Conservation (phyloP, 768 basidiomycete genomes). For the Lenzites betulinus region DNA sequence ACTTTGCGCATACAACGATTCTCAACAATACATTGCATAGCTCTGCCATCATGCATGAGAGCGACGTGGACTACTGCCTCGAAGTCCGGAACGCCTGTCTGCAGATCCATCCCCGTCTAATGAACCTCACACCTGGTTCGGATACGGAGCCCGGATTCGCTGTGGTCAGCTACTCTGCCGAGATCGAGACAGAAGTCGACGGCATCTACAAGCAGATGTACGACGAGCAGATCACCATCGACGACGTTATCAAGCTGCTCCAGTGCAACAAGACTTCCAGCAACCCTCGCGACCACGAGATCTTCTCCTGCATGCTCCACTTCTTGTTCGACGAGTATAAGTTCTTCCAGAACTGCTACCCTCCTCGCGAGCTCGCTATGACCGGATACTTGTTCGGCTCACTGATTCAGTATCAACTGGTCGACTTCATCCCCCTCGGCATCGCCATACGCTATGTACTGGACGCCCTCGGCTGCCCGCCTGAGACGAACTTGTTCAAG, state of each 20-base stretch:
- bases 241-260: constrained; percentile 89
- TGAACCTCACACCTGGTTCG: constrained; percentile 85
- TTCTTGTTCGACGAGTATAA: constrained; percentile 99
- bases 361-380: constrained; percentile 90
- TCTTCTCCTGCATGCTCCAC: constrained; percentile 99
- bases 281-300: constrained; percentile 86
- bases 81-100: constrained; percentile 92
- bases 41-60: constrained; percentile 70
- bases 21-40: constrained; percentile 39
- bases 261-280: constrained; percentile 83
- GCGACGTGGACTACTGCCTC: constrained; percentile 82
- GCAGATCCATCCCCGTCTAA: constrained; percentile 93
- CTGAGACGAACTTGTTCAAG: constrained; percentile 91
- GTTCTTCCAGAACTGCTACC: constrained; percentile 97
- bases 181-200: constrained; percentile 93
- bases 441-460: constrained; percentile 97
- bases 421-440: constrained; percentile 92
- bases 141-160: constrained; percentile 91
- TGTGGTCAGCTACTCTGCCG: constrained; percentile 83
- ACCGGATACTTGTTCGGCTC: constrained; percentile 97
- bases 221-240: constrained; percentile 90
- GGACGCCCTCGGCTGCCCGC: constrained; percentile 88
- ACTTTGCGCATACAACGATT: neutral
- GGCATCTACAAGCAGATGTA: constrained; percentile 98
- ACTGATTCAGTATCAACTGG: constrained; percentile 89